Base-by-base conservation (phyloP, 371 early-diverging fungal species). In the Actinomortierella ambigua region DNA sequence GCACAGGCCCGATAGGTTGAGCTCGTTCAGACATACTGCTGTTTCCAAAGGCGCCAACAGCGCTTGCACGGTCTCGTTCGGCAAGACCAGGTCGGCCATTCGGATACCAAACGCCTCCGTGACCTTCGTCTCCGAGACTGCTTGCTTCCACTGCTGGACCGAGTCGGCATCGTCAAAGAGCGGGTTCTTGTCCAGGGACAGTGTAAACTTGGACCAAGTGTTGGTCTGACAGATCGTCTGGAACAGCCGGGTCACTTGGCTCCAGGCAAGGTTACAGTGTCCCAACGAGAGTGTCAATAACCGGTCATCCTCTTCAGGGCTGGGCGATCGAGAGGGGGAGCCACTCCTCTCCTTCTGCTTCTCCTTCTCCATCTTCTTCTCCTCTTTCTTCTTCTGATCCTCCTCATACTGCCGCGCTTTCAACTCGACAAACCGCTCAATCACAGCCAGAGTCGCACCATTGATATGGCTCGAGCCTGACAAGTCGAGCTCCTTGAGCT, bases 1-100 rank as follows among this genome's bases (percentile, higher is more conserved):
- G 24, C 56, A 41, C 47, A 70, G 2, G 3, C 65, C 65, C 52
- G 57, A 65, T 29, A 70, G 27, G 27, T 65, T 61, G 27, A 70
- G 43, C 59, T 65, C 71, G 28, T 65, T 65, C 20, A 70, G 60
- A 26, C 71, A 70, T 2, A 55, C 58, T 2, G 71, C 62, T 15
- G 41, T 34, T 48, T 70, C 59, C 42, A 70, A 41, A 26, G 71
- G 58, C 44, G 54, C 43, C 24, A 70, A 43, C 39, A 59, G 47
- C 13, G 46, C 58, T 24, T 39, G 24, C 55, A 70, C 18, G 8
- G 48, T 49, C 0, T 26, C 41, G 27, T 70, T 61, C 22, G 53
- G 61, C 34, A 70, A 23, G n/a, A 65, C 42, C 20, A 70, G 58
- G 2, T 62, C 65, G n/a, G 61, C 65, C 52, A 65, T 61, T 22